phyloP scores from a whole-genome alignment of 2,329 filamentous ascomycete species.

The Xenoacremonium recifei region DNA sequence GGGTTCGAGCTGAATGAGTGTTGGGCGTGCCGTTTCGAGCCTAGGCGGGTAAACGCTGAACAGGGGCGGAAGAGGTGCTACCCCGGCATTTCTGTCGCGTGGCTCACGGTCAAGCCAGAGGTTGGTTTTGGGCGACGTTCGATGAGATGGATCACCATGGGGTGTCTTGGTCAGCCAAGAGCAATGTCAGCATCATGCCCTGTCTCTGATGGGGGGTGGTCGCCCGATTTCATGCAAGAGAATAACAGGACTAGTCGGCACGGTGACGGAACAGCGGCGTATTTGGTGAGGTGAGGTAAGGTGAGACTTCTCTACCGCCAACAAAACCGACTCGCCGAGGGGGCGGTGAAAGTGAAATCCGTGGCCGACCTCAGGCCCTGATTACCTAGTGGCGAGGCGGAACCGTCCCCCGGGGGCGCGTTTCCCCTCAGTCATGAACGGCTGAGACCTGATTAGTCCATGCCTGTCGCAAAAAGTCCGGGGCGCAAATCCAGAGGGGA shows the following conservation, averaged over 20 bases:
- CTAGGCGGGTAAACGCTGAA: slow-evolving; percentile 14
- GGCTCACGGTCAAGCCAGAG: slow-evolving; percentile 14
- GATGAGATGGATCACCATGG: slow-evolving; percentile 2
- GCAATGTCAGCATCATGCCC: neutral
- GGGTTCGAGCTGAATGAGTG: slow-evolving; percentile 31
- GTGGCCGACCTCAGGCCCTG: slow-evolving; percentile 9
- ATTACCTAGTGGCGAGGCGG: slow-evolving; percentile 22
- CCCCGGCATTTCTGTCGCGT: slow-evolving; percentile 28
- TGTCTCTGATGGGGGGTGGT: no score
- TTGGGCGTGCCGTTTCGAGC: slow-evolving; percentile 20
- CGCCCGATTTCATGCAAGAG: no score
- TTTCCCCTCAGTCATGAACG: slow-evolving; percentile 24
- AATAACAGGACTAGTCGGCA: neutral
- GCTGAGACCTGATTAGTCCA: slow-evolving; percentile 10
- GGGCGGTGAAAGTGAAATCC: slow-evolving; percentile 26
- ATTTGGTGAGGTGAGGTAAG: neutral
- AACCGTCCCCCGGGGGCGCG: slow-evolving; percentile 23
- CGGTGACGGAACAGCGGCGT: neutral
- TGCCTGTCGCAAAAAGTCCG: neutral
- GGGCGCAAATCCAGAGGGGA: slow-evolving; percentile 7
- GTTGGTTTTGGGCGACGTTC: slow-evolving; percentile 3
- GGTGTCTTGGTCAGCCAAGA: neutral
- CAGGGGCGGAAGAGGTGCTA: slow-evolving; percentile 7
- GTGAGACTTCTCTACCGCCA: slow-evolving; percentile 5
- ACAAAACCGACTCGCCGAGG: slow-evolving; percentile 11